Evolutionary conservation across 2,329 filamentous ascomycete genomes (phyloP).

Genomic region (Ophiostoma angusticollis): DNA sequence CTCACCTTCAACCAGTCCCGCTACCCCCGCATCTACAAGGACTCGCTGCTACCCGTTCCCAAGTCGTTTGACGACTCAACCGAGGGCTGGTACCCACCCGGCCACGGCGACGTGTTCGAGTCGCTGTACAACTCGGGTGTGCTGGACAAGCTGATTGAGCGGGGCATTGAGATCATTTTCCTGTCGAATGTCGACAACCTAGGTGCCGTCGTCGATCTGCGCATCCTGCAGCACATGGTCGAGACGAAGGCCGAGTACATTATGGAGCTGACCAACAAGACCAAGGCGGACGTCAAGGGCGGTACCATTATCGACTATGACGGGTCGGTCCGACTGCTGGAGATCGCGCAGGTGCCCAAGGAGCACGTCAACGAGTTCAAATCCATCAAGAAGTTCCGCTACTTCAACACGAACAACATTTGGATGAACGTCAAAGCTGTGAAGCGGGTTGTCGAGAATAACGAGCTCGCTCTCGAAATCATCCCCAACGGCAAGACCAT

Average conservation of each 20-base stretch:
- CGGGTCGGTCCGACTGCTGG: constrained; percentile 86
- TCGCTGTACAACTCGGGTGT: constrained; percentile 98
- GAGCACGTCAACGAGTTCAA: constrained; percentile 99
- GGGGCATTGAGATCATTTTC: constrained; percentile 96
- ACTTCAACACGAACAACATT: constrained; percentile 99
- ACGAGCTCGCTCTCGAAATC: constrained; percentile 98
- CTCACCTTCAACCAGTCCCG: constrained; percentile 99
- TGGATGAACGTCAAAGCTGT: constrained; percentile 97
- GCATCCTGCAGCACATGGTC: constrained; percentile 98
- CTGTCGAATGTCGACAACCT: constrained; percentile 98
- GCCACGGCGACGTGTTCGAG: constrained; percentile 99
- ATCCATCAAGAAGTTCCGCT: constrained; percentile 99
- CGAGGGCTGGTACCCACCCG: constrained; percentile 96
- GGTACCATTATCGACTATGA: constrained; percentile 99
- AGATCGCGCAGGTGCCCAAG: constrained; percentile 99
- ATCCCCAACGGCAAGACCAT: constrained; percentile 99
- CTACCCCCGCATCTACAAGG: constrained; percentile 96
- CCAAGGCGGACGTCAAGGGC: constrained; percentile 99
- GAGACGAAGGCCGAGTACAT: constrained; percentile 97
- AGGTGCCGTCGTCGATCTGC: constrained; percentile 91
- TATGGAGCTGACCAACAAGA: constrained; percentile 99
- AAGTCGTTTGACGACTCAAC: constrained; percentile 80
- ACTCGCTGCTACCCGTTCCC: constrained; percentile 90
- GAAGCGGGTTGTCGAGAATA: constrained; percentile 97
- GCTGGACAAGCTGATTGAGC: constrained; percentile 88